Conservation (phyloP, 371 early-diverging fungal species). For the Amoeboaphelidium protococcarum region DNA sequence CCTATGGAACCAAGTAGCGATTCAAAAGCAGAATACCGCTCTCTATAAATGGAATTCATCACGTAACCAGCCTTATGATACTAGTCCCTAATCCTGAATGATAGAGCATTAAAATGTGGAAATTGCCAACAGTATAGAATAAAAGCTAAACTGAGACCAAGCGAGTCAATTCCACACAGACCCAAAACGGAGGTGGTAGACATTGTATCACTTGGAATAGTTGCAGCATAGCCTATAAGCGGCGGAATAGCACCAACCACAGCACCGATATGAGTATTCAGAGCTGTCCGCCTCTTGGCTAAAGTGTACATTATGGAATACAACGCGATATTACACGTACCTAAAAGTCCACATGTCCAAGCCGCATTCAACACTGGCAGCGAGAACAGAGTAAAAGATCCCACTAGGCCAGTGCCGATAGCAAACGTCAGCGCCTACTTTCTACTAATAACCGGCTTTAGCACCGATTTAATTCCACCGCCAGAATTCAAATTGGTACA, state of each 20-base stretch:
- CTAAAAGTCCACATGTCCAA: slow-evolving; percentile 39
- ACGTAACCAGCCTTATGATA: slow-evolving; percentile 89
- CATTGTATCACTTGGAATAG: slow-evolving; percentile 16
- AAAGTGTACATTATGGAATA: slow-evolving; percentile 79
- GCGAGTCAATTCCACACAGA: slow-evolving; percentile 35
- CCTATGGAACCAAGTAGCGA: no score
- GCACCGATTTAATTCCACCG: no score
- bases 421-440: slow-evolving; percentile 57
- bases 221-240: slow-evolving; percentile 81
- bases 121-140: slow-evolving; percentile 94
- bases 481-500: background rate
- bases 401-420: slow-evolving; percentile 32
- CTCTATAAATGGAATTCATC: no score
- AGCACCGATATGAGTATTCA: slow-evolving; percentile 85
- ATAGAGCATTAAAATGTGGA: slow-evolving; percentile 84
- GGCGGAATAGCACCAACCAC: slow-evolving; percentile 92
- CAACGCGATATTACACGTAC: slow-evolving; percentile 52
- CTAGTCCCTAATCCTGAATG: slow-evolving; percentile 70
- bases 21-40: no score
- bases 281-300: slow-evolving; percentile 69
- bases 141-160: no score
- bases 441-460: no score
- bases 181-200: slow-evolving; percentile 49
- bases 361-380: slow-evolving; percentile 57
- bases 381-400: slow-evolving; percentile 17